These are phyloP conservation scores for Castanopsis chinensis DNA, from an alignment of 306 rosid genomes.

Conservation along the genomic window DNA sequence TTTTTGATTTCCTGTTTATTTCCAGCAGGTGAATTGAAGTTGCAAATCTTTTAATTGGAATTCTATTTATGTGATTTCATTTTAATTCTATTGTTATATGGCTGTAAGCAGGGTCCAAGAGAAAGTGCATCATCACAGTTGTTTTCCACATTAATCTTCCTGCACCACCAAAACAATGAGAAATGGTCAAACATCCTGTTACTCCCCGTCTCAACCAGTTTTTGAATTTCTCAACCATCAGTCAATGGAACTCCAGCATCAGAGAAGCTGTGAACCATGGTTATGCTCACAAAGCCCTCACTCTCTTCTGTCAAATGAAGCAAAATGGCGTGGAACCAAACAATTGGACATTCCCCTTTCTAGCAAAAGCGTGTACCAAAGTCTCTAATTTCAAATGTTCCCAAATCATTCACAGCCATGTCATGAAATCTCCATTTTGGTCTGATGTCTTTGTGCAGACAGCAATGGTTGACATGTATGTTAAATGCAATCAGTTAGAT, in stretches of 20 bases:
- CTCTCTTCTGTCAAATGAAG: slow-evolving; percentile 46
- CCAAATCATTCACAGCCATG: slow-evolving; percentile 44
- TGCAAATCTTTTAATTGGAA: neutral
- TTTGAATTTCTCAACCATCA: slow-evolving; percentile 25
- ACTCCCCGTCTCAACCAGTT: slow-evolving; percentile 23
- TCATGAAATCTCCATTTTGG: slow-evolving; percentile 44
- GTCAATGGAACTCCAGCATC: slow-evolving; percentile 37
- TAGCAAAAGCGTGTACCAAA: slow-evolving; percentile 52
- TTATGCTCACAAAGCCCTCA: slow-evolving; percentile 30
- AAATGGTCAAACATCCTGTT: slow-evolving; percentile 18
- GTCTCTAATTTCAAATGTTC: slow-evolving; percentile 35
- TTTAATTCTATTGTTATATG: neutral
- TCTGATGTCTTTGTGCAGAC: slow-evolving; percentile 45
- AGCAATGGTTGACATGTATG: slow-evolving; percentile 50
- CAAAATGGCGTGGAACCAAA: slow-evolving; percentile 41
- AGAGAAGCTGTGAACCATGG: slow-evolving; percentile 45
- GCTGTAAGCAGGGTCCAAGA: neutral
- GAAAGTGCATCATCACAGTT: neutral
- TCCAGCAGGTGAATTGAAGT: neutral
- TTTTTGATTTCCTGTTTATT: neutral
- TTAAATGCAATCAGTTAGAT: slow-evolving; percentile 37
- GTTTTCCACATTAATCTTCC: neutral
- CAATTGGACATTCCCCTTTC: slow-evolving; percentile 44
- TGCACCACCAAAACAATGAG: slow-evolving; percentile 19
- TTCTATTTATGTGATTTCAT: neutral